Conservation (phyloP, 768 basidiomycete species). For the Chiua virens region DNA sequence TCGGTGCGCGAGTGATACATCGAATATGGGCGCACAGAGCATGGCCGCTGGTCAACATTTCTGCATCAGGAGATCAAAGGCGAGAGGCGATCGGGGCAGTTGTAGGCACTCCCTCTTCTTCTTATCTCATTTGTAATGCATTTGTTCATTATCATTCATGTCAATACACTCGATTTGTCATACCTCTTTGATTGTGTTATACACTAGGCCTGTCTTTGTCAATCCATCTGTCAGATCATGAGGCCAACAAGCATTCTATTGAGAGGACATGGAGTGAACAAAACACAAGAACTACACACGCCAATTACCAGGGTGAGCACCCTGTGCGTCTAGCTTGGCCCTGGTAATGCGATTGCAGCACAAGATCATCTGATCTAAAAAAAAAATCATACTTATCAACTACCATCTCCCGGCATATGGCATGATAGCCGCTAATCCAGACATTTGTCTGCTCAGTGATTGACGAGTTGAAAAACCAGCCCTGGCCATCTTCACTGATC, state of each 20-base stretch:
- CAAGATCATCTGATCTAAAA: conserved; percentile 37
- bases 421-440: conserved; percentile 39
- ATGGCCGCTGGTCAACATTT: background rate
- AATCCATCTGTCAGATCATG: too few species aligned
- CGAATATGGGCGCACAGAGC: background rate
- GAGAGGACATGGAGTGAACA: too few species aligned
- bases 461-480: conserved; percentile 39
- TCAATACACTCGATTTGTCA: too few species aligned
- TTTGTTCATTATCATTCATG: too few species aligned
- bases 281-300: background rate
- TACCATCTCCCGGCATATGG: conserved; percentile 35
- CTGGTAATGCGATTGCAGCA: conserved; percentile 12
- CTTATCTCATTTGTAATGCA: too few species aligned
- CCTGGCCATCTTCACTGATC: conserved; percentile 5
- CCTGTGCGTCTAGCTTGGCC: background rate
- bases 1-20: background rate
- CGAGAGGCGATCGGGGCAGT: too few species aligned
- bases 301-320: conserved; percentile 1
- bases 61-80: background rate
- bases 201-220: too few species aligned
- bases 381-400: conserved; percentile 35
- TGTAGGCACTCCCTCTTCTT: too few species aligned
- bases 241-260: too few species aligned
- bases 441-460: conserved; percentile 35
- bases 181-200: too few species aligned